A percentile compares a stretch with the other conserved stretches of the same genome.
Conservation (phyloP, 2,329 filamentous ascomycete genomes). For the Xylaria sp. region DNA sequence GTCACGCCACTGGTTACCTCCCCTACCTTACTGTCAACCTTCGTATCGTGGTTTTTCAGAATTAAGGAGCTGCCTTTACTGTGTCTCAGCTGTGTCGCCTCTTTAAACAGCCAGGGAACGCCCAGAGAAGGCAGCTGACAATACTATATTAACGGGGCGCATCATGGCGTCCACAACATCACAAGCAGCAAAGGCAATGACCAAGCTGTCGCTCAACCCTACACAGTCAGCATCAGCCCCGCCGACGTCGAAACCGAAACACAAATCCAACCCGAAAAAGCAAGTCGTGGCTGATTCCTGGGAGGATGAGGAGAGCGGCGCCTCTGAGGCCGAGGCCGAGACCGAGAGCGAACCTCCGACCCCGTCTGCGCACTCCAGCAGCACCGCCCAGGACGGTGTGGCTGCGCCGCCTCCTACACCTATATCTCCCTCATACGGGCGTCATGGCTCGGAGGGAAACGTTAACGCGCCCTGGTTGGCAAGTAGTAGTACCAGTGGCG, state of each 20-base stretch:
- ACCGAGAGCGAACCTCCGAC: conserved; percentile 45
- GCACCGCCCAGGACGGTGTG: conserved; percentile 49
- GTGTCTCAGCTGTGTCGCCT: neutral
- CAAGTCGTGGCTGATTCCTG: conserved; percentile 74
- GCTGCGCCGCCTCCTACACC: conserved; percentile 75
- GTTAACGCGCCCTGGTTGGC: conserved; percentile 33
- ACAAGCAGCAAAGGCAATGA: conserved; percentile 43
- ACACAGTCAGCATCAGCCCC: conserved; percentile 19
- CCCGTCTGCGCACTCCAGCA: conserved; percentile 38
- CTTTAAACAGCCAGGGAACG: neutral
- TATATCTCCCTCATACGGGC: conserved; percentile 62
- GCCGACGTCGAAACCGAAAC: conserved; percentile 37
- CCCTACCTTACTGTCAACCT: conserved; percentile 6
- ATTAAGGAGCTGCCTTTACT: no score
- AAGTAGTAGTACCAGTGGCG: conserved; percentile 12
- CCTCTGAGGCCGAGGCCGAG: conserved; percentile 52
- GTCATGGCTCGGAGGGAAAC: conserved; percentile 19
- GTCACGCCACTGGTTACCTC: neutral
- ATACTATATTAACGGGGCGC: neutral
- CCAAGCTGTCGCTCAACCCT: conserved; percentile 49
- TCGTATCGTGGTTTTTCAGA: neutral
- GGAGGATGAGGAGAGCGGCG: conserved; percentile 75
- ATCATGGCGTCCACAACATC: conserved; percentile 43
- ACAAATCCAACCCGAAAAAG: conserved; percentile 52
- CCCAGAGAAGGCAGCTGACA: neutral